Base-by-base conservation (phyloP, 2,329 filamentous ascomycete genomes). In the Cytospora leucostoma region DNA sequence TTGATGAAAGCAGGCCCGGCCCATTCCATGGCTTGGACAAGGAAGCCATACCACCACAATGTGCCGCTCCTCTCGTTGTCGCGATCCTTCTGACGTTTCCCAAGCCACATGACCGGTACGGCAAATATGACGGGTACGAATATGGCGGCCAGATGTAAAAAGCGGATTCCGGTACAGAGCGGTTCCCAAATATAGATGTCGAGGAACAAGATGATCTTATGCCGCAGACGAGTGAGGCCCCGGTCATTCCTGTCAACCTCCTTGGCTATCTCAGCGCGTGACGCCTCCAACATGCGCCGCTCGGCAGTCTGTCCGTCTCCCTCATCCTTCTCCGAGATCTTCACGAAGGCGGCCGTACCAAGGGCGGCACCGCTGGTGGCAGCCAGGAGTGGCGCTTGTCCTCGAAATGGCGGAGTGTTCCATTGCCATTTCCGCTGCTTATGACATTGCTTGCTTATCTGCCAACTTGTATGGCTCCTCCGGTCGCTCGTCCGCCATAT, bases 1-100 rank as follows among this genome's bases (percentile, higher is more conserved):
- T 99, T 99, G 78, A 99, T 99, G 73, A 99, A 99, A 0, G 95
- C 93, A 52, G 95, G 93, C 0, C 95, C 95, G 19, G 94, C 92
- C 72, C 88, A 84, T 77, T 99, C 94, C 95, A 99, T 98, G 34
- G 90, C 84, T 63, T 82, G 84, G 11, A 98, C 93, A 47, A 99
- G 77, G 71, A 97, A 95, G 4, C 81, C 81, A 78, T 97, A 99
- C 95, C 95, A 99, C 92, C 91, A 97, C 3, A 98, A 72, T 0
- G 93, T 93, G 0, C 95, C 94, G 7, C 79, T 82, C 66, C 92
- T 84, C 77, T 97, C 92, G 67, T 91, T 86, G 69, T 92, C 88
- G 63, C 83, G 84, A 38, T 87, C 79, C 2, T 83, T 78, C 56
- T 86, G 79, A 53, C 89, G 81, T 38, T 74, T 73, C 1, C 95